Percentiles rank a stretch among this genome's conserved stretches.
These are phyloP conservation scores for Cryptococcus floricola DNA, from an alignment of 1,284 basidiomycete genomes.

Conservation along the genomic window DNA sequence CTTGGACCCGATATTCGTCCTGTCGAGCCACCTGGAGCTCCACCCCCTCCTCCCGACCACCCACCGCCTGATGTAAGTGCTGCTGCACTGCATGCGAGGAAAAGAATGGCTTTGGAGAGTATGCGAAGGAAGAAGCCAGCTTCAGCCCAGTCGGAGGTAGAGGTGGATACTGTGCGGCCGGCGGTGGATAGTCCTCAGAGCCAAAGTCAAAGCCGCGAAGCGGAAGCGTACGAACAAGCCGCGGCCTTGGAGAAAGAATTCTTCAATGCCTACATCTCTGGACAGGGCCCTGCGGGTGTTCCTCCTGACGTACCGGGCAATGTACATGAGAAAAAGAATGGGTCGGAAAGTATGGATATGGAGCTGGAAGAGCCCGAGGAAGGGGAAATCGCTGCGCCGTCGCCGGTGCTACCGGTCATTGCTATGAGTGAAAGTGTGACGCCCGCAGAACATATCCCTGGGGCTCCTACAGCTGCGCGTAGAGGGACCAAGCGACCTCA, in stretches of 20 bases:
- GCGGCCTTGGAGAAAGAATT: constrained; percentile 33
- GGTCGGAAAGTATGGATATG: constrained; percentile 19
- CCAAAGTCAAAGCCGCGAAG: constrained; percentile 2
- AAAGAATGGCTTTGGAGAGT: background rate
- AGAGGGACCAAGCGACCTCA: constrained; percentile 33
- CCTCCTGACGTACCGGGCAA: background rate
- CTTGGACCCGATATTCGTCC: background rate
- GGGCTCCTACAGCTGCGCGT: background rate
- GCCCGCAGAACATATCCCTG: background rate
- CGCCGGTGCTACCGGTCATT: constrained; percentile 1
- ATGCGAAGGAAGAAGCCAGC: background rate
- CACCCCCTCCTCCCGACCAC: background rate
- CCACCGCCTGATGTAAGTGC: background rate
- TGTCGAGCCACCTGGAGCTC: background rate
- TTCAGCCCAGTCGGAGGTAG: background rate
- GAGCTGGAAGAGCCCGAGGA: constrained; percentile 35
- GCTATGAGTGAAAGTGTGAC: background rate
- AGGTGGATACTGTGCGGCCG: background rate
- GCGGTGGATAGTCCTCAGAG: background rate
- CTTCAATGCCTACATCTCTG: constrained; percentile 13
- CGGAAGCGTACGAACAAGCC: constrained; percentile 27
- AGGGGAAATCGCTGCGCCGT: constrained; percentile 31
- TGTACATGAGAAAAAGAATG: background rate
- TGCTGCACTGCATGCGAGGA: background rate
- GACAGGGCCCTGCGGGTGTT: background rate